Percentiles rank a stretch among this genome's conserved stretches.
phyloP scores from a whole-genome alignment of 805 yeast species.

The Starmerella asiatica region DNA sequence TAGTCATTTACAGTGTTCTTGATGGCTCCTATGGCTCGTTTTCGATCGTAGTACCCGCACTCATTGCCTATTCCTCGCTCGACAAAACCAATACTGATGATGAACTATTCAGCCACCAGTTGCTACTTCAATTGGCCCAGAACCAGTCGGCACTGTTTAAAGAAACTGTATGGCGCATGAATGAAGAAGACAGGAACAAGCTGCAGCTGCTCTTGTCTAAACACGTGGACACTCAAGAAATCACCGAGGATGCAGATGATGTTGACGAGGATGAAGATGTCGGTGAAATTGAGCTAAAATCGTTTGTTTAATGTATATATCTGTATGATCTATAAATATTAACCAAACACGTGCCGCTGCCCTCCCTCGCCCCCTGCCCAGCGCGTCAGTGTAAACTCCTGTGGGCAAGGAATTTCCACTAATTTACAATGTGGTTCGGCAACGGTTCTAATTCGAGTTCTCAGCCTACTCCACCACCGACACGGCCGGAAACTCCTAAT shows the following conservation, averaged over 20 bases:
- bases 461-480: neutral
- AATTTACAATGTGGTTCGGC: too few species aligned
- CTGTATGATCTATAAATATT: too few species aligned
- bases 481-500: neutral
- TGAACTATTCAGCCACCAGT: constrained; percentile 6
- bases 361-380: too few species aligned
- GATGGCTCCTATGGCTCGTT: constrained; percentile 5
- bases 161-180: constrained; percentile 33
- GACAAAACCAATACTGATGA: neutral
- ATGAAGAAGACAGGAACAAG: constrained; percentile 21
- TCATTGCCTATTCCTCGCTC: constrained; percentile 3
- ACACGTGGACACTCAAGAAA: constrained; percentile 1
- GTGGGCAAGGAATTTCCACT: too few species aligned
- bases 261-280: constrained; percentile 15
- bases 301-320: constrained; percentile 32
- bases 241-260: constrained; percentile 4
- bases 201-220: constrained; percentile 17
- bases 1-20: constrained; percentile 14
- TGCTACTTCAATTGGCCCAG: constrained; percentile 25
- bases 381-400: too few species aligned
- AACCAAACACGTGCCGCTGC: too few species aligned
- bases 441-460: neutral
- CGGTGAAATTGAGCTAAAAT: constrained; percentile 39
- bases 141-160: constrained; percentile 26
- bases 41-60: constrained; percentile 12